Conservation (phyloP, 164 flowering plant genomes). For the Annona squamosa region DNA sequence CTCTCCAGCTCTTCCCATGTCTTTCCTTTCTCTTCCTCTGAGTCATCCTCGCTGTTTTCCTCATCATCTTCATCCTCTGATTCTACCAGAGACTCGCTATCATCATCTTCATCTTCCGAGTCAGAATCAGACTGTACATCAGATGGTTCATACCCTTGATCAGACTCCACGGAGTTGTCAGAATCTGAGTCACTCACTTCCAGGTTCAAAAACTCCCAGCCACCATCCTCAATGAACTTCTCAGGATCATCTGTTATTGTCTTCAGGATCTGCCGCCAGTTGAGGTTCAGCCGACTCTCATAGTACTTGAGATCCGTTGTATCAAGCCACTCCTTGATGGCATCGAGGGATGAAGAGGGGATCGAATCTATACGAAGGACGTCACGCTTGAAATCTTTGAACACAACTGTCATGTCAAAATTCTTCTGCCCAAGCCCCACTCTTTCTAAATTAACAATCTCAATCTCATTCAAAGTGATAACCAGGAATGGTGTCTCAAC, state of each 20-base stretch:
- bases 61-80: constrained; percentile 43
- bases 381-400: constrained; percentile 82
- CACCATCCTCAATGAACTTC: constrained; percentile 71
- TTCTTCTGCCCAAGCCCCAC: constrained; percentile 82
- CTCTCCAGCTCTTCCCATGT: constrained; percentile 93
- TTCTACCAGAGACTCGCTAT: constrained; percentile 73
- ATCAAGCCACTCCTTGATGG: constrained; percentile 84
- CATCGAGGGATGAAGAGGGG: constrained; percentile 70
- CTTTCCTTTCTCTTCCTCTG: constrained; percentile 74
- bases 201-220: constrained; percentile 84
- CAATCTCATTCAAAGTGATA: constrained; percentile 64
- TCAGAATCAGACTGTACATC: constrained; percentile 56
- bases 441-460: constrained; percentile 79
- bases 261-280: constrained; percentile 65
- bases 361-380: constrained; percentile 77
- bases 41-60: constrained; percentile 60
- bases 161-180: constrained; percentile 63
- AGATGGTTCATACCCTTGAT: constrained; percentile 68
- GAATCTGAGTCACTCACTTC: constrained; percentile 75
- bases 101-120: constrained; percentile 56
- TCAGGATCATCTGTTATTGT: constrained; percentile 70
- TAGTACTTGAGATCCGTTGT: constrained; percentile 79
- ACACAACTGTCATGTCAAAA: constrained; percentile 76
- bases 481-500: constrained; percentile 70
- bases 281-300: constrained; percentile 69